Evolutionary conservation across 768 basidiomycete genomes (phyloP).

Genomic region (Coprinellus micaceus): DNA sequence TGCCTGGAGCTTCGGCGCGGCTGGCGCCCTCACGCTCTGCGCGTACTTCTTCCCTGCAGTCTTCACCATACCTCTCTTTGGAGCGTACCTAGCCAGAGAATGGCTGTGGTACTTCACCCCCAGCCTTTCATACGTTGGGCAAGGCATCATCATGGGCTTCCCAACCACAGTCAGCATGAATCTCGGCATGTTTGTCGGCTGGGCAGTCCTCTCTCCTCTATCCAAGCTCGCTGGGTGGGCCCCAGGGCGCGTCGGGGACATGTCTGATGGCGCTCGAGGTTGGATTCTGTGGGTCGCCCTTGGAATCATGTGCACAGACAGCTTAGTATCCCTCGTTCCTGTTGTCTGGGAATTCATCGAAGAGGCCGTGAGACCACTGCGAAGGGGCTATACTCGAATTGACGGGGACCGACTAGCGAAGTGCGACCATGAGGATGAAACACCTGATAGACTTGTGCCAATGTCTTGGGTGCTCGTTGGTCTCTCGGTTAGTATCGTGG

Average conservation of each 20-base stretch:
- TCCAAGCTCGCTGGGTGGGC: constrained; percentile 86
- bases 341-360: constrained; percentile 54
- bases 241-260: constrained; percentile 85
- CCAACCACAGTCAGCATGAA: constrained; percentile 94
- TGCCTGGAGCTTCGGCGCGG: constrained; percentile 72
- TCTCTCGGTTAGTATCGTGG: constrained; percentile 51
- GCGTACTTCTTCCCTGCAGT: constrained; percentile 89
- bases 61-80: constrained; percentile 85
- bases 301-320: constrained; percentile 94
- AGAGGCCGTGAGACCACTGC: constrained; percentile 27
- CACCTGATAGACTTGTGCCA: constrained; percentile 78
- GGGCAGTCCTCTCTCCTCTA: constrained; percentile 90
- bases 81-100: constrained; percentile 72
- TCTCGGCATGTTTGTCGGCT: constrained; percentile 93
- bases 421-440: constrained; percentile 63
- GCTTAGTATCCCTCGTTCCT: constrained; percentile 80
- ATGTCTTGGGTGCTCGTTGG: constrained; percentile 73
- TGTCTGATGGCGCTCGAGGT: constrained; percentile 84
- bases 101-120: constrained; percentile 96
- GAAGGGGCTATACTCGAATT: constrained; percentile 19
- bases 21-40: constrained; percentile 69
- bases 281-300: constrained; percentile 97
- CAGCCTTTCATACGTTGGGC: constrained; percentile 87
- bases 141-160: constrained; percentile 98
- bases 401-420: constrained; percentile 20